Evolutionary conservation across 371 early-diverging fungal genomes (phyloP).

Genomic region (Mortierella sp.): DNA sequence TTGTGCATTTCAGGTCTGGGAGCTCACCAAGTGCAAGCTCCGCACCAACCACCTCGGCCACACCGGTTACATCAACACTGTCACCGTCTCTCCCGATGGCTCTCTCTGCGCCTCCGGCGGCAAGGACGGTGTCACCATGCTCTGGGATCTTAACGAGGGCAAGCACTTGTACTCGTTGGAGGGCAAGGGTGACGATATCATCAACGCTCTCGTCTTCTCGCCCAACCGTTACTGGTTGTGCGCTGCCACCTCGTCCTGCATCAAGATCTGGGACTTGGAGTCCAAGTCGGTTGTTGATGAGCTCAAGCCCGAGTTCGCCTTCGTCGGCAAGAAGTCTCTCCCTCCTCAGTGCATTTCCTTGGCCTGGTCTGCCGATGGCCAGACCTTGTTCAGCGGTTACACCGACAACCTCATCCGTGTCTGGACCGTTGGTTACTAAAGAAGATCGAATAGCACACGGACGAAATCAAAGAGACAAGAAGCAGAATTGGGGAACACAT

Average conservation of each 20-base stretch:
- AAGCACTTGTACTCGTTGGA: slow-evolving; percentile 99
- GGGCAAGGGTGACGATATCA: slow-evolving; percentile 84
- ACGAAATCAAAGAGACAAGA: background rate
- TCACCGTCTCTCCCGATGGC: slow-evolving; percentile 99
- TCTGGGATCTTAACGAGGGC: slow-evolving; percentile 99
- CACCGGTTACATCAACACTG: slow-evolving; percentile 97
- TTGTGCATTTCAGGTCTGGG: slow-evolving; percentile 91
- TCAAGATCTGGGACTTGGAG: slow-evolving; percentile 99
- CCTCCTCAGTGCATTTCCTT: slow-evolving; percentile 91
- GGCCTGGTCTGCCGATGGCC: slow-evolving; percentile 98
- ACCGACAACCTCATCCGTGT: slow-evolving; percentile 96
- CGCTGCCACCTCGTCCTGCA: slow-evolving; percentile 96
- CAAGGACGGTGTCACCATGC: slow-evolving; percentile 98
- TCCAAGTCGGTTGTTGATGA: slow-evolving; percentile 97
- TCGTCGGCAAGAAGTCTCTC: slow-evolving; percentile 78
- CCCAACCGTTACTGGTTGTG: slow-evolving; percentile 99
- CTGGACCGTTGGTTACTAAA: slow-evolving; percentile 69
- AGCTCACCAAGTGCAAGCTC: slow-evolving; percentile 96
- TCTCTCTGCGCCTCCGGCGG: slow-evolving; percentile 99
- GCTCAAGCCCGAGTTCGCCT: slow-evolving; percentile 90
- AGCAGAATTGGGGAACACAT: background rate
- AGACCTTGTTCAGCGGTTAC: slow-evolving; percentile 98
- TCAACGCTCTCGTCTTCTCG: slow-evolving; percentile 98
- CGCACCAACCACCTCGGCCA: slow-evolving; percentile 99
- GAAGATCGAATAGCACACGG: background rate